Percentiles rank a stretch among this genome's conserved stretches.
Conservation (phyloP, 306 rosid genomes). For the Prosopis cineraria region DNA sequence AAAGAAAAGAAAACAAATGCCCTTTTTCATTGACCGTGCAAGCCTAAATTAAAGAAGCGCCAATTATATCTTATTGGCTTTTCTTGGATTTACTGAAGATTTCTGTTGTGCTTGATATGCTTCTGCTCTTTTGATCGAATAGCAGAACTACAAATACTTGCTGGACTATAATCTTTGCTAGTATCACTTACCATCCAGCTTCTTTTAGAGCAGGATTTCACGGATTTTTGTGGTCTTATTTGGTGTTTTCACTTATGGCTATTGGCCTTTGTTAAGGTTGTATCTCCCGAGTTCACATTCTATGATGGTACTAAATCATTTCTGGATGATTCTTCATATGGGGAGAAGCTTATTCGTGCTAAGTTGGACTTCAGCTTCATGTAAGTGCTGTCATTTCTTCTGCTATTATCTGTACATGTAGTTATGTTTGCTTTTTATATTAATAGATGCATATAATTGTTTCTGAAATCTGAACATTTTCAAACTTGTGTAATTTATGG, state of each 20-base stretch:
- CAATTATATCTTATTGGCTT: slow-evolving; percentile 13
- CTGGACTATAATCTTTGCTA: background rate
- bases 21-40: slow-evolving; percentile 7
- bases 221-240: too few species aligned
- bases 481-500: background rate
- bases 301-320: slow-evolving; percentile 93
- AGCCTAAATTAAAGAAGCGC: slow-evolving; percentile 7
- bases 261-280: slow-evolving; percentile 59
- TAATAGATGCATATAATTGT: background rate
- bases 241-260: slow-evolving; percentile 30
- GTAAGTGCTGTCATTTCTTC: slow-evolving; percentile 51
- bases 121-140: slow-evolving; percentile 1
- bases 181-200: background rate
- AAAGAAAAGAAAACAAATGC: too few species aligned
- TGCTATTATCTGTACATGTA: background rate
- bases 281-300: slow-evolving; percentile 93
- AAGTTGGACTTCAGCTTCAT: slow-evolving; percentile 96
- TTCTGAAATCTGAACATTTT: background rate
- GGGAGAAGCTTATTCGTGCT: slow-evolving; percentile 98
- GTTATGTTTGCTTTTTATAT: background rate
- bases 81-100: background rate
- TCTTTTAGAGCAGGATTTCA: slow-evolving; percentile 7
- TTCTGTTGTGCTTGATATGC: slow-evolving; percentile 13
- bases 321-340: slow-evolving; percentile 72
- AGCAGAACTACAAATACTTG: background rate